Conservation (phyloP, 2,329 filamentous ascomycete genomes). For the Trichoderma pleuroti region DNA sequence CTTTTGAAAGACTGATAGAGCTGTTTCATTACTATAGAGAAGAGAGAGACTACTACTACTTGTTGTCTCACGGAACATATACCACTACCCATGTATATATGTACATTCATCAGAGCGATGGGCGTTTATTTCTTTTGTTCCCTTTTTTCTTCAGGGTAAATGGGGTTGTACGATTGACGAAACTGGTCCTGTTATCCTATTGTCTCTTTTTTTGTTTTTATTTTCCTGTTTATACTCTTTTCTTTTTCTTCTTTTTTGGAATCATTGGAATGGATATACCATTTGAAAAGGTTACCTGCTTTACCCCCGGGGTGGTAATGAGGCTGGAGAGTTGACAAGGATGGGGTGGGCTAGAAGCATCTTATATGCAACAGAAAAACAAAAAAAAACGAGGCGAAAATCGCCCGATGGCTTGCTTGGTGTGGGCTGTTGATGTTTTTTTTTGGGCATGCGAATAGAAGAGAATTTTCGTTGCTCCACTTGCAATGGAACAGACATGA, state of each 20-base stretch:
- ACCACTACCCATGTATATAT: constrained; percentile 1
- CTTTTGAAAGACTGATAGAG: constrained; percentile 18
- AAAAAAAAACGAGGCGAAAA: not conserved
- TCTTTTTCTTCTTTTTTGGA: not conserved
- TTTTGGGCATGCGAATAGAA: not conserved
- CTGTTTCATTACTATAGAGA: not conserved
- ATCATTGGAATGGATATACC: constrained; percentile 12
- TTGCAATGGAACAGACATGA: not conserved
- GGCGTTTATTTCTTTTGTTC: not conserved
- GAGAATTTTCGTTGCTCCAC: not conserved
- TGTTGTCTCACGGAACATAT: not conserved
- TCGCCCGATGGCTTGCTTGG: not conserved
- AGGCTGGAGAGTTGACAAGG: not conserved
- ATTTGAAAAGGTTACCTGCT: not conserved
- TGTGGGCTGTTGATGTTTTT: not conserved
- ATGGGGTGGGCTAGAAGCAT: not conserved
- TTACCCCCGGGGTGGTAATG: not conserved
- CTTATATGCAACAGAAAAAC: not conserved
- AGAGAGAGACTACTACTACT: not conserved
- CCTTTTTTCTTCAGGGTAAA: not conserved
- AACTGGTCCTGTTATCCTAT: not conserved
- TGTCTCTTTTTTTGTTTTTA: not conserved
- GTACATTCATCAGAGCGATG: constrained; percentile 5
- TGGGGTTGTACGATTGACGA: constrained; percentile 5
- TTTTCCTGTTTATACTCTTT: not conserved